Percentiles rank a stretch among this genome's conserved stretches.
phyloP scores from a whole-genome alignment of 2,329 filamentous ascomycete species.

The Paracorniculantispora psalliotae region DNA sequence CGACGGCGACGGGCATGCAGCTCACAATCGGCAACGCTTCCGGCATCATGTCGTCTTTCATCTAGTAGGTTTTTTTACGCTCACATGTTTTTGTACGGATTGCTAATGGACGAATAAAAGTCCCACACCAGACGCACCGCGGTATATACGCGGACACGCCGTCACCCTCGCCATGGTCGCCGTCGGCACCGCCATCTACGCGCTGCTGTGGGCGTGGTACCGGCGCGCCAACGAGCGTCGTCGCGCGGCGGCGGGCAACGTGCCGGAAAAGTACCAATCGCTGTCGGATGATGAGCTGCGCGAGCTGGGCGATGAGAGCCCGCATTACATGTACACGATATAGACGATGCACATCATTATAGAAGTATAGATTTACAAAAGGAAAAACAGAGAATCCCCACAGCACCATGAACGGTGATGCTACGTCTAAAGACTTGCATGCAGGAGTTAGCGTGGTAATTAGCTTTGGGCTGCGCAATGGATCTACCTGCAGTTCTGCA shows the following conservation, averaged over 20 bases:
- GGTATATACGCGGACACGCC: slow-evolving; percentile 58
- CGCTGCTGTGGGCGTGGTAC: slow-evolving; percentile 51
- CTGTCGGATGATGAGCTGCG: slow-evolving; percentile 43
- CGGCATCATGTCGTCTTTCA: slow-evolving; percentile 70
- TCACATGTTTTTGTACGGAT: neutral
- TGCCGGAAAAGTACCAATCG: slow-evolving; percentile 34
- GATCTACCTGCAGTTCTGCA: too few species aligned
- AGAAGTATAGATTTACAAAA: neutral
- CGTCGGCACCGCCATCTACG: slow-evolving; percentile 48
- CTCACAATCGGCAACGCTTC: slow-evolving; percentile 65
- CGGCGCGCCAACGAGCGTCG: slow-evolving; percentile 41
- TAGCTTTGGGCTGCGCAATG: too few species aligned
- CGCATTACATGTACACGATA: slow-evolving; percentile 42
- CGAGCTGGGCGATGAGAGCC: slow-evolving; percentile 50
- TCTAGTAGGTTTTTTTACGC: slow-evolving; percentile 36
- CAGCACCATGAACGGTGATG: too few species aligned
- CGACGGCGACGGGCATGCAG: slow-evolving; percentile 66
- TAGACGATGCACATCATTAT: slow-evolving; percentile 13
- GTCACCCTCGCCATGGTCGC: slow-evolving; percentile 55
- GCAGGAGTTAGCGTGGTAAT: too few species aligned
- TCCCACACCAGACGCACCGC: slow-evolving; percentile 43
- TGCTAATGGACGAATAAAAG: slow-evolving; percentile 22
- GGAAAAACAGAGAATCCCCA: neutral
- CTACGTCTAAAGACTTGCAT: too few species aligned
- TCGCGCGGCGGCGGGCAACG: slow-evolving; percentile 31